These are phyloP conservation scores for Inga laurina DNA, from an alignment of 306 rosid genomes.

Conservation along the genomic window DNA sequence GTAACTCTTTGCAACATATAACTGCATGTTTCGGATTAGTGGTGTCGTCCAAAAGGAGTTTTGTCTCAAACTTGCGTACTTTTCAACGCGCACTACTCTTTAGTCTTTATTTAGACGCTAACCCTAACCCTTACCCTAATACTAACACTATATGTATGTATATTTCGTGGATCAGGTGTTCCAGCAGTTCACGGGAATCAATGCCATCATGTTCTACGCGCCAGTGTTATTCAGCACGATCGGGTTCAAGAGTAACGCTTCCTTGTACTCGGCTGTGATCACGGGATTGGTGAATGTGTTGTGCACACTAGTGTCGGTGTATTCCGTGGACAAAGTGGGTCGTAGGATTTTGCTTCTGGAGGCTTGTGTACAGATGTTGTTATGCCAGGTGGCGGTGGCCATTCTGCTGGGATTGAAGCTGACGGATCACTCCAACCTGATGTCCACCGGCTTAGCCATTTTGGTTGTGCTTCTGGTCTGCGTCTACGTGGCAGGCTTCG, in stretches of 20 bases:
- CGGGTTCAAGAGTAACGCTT: slow-evolving; percentile 69
- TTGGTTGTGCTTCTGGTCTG: slow-evolving; percentile 73
- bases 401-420: slow-evolving; percentile 61
- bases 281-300: slow-evolving; percentile 74
- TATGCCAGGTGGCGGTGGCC: slow-evolving; percentile 63
- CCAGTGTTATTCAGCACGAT: slow-evolving; percentile 75
- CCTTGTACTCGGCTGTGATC: slow-evolving; percentile 77
- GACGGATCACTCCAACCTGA: slow-evolving; percentile 35
- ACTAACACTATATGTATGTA: not conserved
- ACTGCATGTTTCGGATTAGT: too few species aligned
- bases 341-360: slow-evolving; percentile 64
- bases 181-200: slow-evolving; percentile 80
- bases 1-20: not conserved
- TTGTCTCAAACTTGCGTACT: too few species aligned
- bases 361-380: slow-evolving; percentile 81
- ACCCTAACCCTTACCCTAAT: not conserved
- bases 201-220: slow-evolving; percentile 91
- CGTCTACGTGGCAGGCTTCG: slow-evolving; percentile 68
- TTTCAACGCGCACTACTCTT: not conserved
- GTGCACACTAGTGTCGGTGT: slow-evolving; percentile 71
- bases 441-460: slow-evolving; percentile 25
- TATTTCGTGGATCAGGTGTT: slow-evolving; percentile 36
- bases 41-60: too few species aligned
- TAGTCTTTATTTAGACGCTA: too few species aligned
- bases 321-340: slow-evolving; percentile 69